Evolutionary conservation across 2,329 filamentous ascomycete species (phyloP).

Genomic region (Aspergillus novofumigatus): DNA sequence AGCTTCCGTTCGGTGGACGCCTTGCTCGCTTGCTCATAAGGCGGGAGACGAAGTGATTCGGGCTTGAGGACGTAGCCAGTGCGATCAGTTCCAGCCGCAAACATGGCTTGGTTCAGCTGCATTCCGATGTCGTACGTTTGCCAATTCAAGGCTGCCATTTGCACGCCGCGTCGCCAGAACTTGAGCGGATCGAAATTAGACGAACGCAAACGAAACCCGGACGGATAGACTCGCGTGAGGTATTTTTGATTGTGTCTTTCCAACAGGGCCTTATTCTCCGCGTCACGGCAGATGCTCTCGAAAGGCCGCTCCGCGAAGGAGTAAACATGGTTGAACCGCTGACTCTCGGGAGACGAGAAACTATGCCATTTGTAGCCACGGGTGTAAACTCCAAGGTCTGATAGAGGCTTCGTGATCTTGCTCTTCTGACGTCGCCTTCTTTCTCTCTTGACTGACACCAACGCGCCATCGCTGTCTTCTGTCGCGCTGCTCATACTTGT

Average conservation of each 20-base stretch:
- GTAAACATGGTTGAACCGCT: slow-evolving; percentile 88
- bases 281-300: slow-evolving; percentile 70
- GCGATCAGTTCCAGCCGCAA: slow-evolving; percentile 78
- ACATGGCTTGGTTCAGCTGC: slow-evolving; percentile 98
- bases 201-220: slow-evolving; percentile 73
- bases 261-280: slow-evolving; percentile 71
- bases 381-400: slow-evolving; percentile 78
- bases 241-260: slow-evolving; percentile 88
- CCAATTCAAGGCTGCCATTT: slow-evolving; percentile 98
- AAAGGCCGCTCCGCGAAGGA: slow-evolving; percentile 92
- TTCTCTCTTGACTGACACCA: slow-evolving; percentile 49
- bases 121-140: slow-evolving; percentile 95
- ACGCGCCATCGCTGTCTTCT: slow-evolving; percentile 70
- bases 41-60: slow-evolving; percentile 62
- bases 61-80: slow-evolving; percentile 95
- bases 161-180: slow-evolving; percentile 92
- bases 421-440: slow-evolving; percentile 64
- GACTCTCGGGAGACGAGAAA: slow-evolving; percentile 73
- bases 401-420: slow-evolving; percentile 80
- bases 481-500: slow-evolving; percentile 57
- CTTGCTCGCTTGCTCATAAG: slow-evolving; percentile 26
- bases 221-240: slow-evolving; percentile 91
- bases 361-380: slow-evolving; percentile 77
- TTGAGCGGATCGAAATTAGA: slow-evolving; percentile 92
- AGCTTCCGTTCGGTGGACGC: slow-evolving; percentile 72